Base-by-base conservation (phyloP, 2,329 filamentous ascomycete genomes). In the Fusarium guadeloupense region DNA sequence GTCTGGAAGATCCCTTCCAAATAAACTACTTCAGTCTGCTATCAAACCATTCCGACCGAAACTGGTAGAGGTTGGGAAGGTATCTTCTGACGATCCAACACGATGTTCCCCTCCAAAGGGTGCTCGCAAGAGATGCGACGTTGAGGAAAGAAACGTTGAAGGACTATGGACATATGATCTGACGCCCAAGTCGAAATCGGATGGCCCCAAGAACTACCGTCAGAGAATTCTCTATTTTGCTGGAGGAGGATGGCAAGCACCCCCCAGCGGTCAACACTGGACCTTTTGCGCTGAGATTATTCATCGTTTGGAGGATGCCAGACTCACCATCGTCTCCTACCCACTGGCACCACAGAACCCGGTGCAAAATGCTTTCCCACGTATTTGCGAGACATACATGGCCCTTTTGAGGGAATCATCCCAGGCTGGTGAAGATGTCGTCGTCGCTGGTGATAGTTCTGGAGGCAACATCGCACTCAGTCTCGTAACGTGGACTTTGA, bases 221-320 rank as follows among this genome's bases (percentile, higher is more conserved):
- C 53, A 59, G 0, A 57, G 71, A 6, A 69, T 87, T 20, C 80
- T 83, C 56, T 87, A 86, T 55, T 85, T 85, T 59, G 76, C 77
- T 0, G 85, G 84, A 2, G 84, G 84, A 7, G 82, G 81, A 4
- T 87, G 84, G 80, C 81, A 83, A 55, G 75, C 74, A 60, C 81
- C 81, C 0, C 79, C 85, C 0, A 77, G 76, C 4, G 62, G 71
- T 0, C 75, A 83, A 41, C 85, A 87, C 58, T 87, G 83, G 83
- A 75, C 75, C 6, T 70, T 85, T 7, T 75, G 78, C 44, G 74
- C 78, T 0, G 77, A 82, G 47, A 69, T 86, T 6, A 77, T 77
- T 0, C 69, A 71, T 4, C 68, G 77, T 1, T 56, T 85, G 4
- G 71, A 75, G 0, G 69, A 75, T 6, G 77, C 77, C 0, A 73